Percentiles rank a stretch among this genome's conserved stretches.
Conservation (phyloP, 495 filamentous ascomycete genomes). For the Aspergillus kassunensis region DNA sequence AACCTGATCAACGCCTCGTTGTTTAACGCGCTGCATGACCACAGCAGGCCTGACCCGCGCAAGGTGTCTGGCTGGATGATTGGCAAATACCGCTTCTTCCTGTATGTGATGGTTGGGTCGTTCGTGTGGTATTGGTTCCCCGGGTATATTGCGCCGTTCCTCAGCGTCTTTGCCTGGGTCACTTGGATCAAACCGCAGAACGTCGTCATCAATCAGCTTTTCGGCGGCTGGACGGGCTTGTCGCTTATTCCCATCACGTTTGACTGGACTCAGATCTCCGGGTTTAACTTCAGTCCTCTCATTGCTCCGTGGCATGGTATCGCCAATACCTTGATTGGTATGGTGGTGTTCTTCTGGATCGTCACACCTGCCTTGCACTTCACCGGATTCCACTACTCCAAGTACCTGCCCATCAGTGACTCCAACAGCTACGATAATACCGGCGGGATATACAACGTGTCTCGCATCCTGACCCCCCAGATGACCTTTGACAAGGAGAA, state of each 20-base stretch:
- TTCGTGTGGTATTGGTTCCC: slow-evolving; percentile 63
- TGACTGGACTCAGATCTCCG: slow-evolving; percentile 66
- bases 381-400: slow-evolving; percentile 44
- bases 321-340: slow-evolving; percentile 53
- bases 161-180: slow-evolving; percentile 44
- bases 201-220: slow-evolving; percentile 51
- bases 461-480: slow-evolving; percentile 47
- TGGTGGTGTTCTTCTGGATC: slow-evolving; percentile 52
- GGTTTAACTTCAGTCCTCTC: slow-evolving; percentile 62
- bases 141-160: slow-evolving; percentile 43
- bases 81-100: slow-evolving; percentile 61
- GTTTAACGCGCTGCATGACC: slow-evolving; percentile 70
- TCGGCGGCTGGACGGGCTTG: slow-evolving; percentile 57
- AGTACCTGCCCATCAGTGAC: slow-evolving; percentile 54
- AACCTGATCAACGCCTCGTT: slow-evolving; percentile 61
- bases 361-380: slow-evolving; percentile 51
- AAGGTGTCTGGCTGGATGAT: slow-evolving; percentile 62
- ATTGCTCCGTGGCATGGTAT: slow-evolving; percentile 67
- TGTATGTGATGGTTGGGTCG: slow-evolving; percentile 54
- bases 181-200: slow-evolving; percentile 52
- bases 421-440: slow-evolving; percentile 57
- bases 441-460: slow-evolving; percentile 47
- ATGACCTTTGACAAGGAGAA: slow-evolving; percentile 52
- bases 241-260: slow-evolving; percentile 61
- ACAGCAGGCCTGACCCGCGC: slow-evolving; percentile 50